These are phyloP conservation scores for Entomortierella chlamydospora DNA, from an alignment of 192 early-diverging fungal species.

Conservation along the genomic window DNA sequence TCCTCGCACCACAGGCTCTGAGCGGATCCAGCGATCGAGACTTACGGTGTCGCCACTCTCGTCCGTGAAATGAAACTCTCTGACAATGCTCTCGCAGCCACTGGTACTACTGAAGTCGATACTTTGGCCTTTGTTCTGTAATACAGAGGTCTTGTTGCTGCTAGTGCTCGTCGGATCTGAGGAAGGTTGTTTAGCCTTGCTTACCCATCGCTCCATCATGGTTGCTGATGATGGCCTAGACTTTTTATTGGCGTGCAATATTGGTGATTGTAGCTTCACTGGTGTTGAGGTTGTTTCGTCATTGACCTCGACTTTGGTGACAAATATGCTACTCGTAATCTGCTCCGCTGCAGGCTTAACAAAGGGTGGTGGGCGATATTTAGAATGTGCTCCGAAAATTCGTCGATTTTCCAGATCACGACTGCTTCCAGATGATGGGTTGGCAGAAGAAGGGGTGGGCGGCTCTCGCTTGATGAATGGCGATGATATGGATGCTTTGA, in stretches of 20 bases:
- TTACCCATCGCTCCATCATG: conserved; percentile 23
- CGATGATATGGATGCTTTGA: background rate
- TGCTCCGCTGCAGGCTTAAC: conserved; percentile 14
- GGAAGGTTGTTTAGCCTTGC: background rate
- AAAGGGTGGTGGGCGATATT: conserved; percentile 5
- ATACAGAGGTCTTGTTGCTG: no score
- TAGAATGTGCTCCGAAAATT: background rate
- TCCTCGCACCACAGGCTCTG: background rate
- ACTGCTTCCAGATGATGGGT: background rate
- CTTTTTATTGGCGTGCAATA: background rate
- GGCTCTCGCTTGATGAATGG: conserved; percentile 10
- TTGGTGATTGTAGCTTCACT: background rate
- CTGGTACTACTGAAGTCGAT: background rate
- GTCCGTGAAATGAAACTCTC: conserved; percentile 16
- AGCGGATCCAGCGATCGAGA: conserved; percentile 31
- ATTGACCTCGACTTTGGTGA: background rate
- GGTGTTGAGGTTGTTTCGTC: background rate
- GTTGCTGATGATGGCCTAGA: background rate
- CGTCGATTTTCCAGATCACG: background rate
- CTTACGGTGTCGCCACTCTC: conserved; percentile 15
- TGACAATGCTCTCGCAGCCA: conserved; percentile 6
- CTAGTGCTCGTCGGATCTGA: no score
- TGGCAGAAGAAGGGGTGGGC: background rate
- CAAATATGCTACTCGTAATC: conserved; percentile 4
- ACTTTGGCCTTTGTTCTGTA: background rate